A percentile compares a stretch with the other conserved stretches of the same genome.
These are phyloP conservation scores for Chrysoporthe austroafricana DNA, from an alignment of 2,329 filamentous ascomycete species.

Conservation along the genomic window DNA sequence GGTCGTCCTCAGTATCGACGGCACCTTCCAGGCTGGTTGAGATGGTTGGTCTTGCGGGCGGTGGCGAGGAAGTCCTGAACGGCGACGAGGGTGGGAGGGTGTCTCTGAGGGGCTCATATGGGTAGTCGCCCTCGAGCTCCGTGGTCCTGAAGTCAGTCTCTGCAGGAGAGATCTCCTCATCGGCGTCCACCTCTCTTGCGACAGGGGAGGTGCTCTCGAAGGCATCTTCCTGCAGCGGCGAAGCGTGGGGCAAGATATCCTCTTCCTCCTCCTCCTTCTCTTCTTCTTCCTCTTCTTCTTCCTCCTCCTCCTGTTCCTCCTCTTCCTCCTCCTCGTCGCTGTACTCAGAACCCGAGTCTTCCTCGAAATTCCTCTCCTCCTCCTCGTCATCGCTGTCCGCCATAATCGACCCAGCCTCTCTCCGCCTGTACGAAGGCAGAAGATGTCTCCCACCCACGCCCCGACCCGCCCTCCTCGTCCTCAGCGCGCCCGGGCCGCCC, in stretches of 20 bases:
- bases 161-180: not conserved
- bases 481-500: not conserved
- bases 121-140: not conserved
- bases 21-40: not conserved
- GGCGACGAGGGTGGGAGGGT: not conserved
- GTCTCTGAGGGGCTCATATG: not conserved
- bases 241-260: not conserved
- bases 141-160: no score
- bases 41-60: not conserved
- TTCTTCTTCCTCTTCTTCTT: not conserved
- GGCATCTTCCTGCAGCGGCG: not conserved
- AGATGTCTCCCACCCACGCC: not conserved
- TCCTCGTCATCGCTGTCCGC: slow-evolving; percentile 10
- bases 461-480: not conserved
- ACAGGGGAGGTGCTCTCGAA: not conserved
- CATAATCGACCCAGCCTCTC: not conserved
- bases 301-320: not conserved
- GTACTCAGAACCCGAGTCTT: not conserved
- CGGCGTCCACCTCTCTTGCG: not conserved
- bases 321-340: not conserved
- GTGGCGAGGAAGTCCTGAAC: not conserved
- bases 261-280: not conserved
- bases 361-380: not conserved
- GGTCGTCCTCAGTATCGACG: slow-evolving; percentile 4
- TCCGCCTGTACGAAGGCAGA: not conserved